A percentile compares a stretch with the other conserved stretches of the same genome.
Evolutionary conservation across 805 yeast genomes (phyloP).

Genomic region (Candida jianshihensis): DNA sequence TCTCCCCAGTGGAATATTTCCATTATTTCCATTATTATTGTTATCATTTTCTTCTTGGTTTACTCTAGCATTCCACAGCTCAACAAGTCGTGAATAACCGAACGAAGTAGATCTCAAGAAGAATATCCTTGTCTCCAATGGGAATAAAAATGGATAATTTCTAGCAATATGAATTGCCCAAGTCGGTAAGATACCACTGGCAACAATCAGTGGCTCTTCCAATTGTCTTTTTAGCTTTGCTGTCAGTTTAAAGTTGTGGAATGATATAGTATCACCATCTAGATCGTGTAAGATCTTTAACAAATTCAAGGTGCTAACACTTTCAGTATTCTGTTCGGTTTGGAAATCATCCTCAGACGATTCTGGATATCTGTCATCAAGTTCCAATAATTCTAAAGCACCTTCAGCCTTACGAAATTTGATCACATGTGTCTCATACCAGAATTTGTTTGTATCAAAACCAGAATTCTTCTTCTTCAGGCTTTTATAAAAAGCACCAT

Average conservation of each 20-base stretch:
- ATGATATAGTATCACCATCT: constrained; percentile 23
- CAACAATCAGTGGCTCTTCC: constrained; percentile 84
- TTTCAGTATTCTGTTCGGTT: constrained; percentile 24
- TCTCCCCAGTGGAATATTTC: constrained; percentile 55
- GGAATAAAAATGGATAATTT: constrained; percentile 74
- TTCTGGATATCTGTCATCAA: constrained; percentile 25
- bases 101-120: constrained; percentile 84
- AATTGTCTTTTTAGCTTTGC: constrained; percentile 82
- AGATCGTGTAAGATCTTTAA: constrained; percentile 39
- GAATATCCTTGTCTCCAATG: constrained; percentile 70
- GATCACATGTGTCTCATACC: constrained; percentile 51
- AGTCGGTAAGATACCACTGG: constrained; percentile 76
- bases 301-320: constrained; percentile 35
- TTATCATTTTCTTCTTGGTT: constrained; percentile 33
- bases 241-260: constrained; percentile 73
- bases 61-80: constrained; percentile 60
- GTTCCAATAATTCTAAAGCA: constrained; percentile 12
- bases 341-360: constrained; percentile 22
- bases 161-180: constrained; percentile 78
- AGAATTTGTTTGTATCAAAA: constrained; percentile 44
- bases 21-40: constrained; percentile 19
- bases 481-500: constrained; percentile 62
- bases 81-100: constrained; percentile 80
- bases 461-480: constrained; percentile 30
- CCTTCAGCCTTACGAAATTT: constrained; percentile 36